A percentile compares a stretch with the other conserved stretches of the same genome.
These are phyloP conservation scores for Boeremia lycopersici DNA, from an alignment of 2,329 filamentous ascomycete genomes.

Conservation along the genomic window DNA sequence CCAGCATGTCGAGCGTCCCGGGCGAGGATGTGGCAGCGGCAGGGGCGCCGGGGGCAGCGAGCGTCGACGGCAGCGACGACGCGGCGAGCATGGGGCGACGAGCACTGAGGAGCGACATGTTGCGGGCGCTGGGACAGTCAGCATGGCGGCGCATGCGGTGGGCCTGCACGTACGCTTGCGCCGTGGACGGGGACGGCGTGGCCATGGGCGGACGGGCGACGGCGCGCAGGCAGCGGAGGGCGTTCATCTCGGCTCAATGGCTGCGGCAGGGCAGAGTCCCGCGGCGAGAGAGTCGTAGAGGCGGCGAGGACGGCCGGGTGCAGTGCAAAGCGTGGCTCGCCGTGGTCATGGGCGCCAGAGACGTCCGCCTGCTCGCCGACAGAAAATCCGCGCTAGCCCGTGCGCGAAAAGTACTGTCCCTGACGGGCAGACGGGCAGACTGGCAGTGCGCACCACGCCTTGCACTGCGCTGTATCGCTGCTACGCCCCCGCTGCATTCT, in stretches of 20 bases:
- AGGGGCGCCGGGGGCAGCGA: conserved; percentile 26
- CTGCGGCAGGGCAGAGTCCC: no score
- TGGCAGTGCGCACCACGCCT: neutral
- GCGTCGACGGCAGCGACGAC: conserved; percentile 22
- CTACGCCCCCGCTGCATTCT: no score
- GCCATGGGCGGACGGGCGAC: conserved; percentile 33
- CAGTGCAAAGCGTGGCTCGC: neutral
- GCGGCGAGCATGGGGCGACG: conserved; percentile 35
- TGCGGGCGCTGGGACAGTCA: conserved; percentile 9
- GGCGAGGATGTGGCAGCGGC: conserved; percentile 16
- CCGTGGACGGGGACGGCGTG: conserved; percentile 28
- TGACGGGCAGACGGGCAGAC: no score
- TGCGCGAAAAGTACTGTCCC: conserved; percentile 33
- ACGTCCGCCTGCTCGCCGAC: conserved; percentile 24
- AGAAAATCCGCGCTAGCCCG: conserved; percentile 18
- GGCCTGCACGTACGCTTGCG: conserved; percentile 26
- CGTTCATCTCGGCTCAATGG: conserved; percentile 33
- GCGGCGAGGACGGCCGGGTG: neutral
- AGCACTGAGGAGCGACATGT: conserved; percentile 36
- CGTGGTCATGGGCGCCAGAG: neutral
- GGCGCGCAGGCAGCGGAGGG: conserved; percentile 38
- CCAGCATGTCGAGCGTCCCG: conserved; percentile 42
- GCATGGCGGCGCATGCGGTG: neutral
- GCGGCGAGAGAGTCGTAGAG: no score
- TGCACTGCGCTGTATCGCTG: no score